These are phyloP conservation scores for Alternaria arbusti DNA, from an alignment of 2,329 filamentous ascomycete genomes.

Conservation along the genomic window DNA sequence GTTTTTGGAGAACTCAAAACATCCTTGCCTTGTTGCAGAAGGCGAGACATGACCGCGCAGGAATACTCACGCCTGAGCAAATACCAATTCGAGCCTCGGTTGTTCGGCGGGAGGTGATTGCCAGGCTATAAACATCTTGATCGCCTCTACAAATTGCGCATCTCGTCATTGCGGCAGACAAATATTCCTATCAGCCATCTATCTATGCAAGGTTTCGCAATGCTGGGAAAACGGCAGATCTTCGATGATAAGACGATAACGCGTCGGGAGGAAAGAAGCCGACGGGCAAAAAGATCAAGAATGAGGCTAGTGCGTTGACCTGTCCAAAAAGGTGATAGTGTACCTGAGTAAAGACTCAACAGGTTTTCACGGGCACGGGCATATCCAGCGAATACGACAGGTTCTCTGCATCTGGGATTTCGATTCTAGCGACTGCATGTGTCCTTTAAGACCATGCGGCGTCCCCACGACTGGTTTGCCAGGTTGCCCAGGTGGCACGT, in stretches of 20 bases:
- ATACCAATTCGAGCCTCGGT: background rate
- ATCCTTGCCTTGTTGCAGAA: conserved; percentile 21
- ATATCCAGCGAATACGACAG: background rate
- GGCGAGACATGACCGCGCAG: conserved; percentile 10
- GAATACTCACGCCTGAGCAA: background rate
- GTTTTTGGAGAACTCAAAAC: conserved; percentile 39
- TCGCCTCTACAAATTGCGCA: background rate
- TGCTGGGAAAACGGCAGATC: background rate
- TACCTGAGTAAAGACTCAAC: background rate
- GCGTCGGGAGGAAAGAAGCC: conserved; percentile 8
- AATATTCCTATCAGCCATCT: background rate
- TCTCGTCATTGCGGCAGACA: background rate
- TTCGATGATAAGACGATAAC: conserved; percentile 1
- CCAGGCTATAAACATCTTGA: background rate
- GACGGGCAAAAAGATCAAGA: background rate
- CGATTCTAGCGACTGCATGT: background rate
- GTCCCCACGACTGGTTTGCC: background rate
- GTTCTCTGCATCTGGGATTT: background rate
- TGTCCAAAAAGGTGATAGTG: background rate
- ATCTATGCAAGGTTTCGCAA: background rate
- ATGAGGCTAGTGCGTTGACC: background rate
- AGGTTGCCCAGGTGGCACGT: background rate
- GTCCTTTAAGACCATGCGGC: background rate
- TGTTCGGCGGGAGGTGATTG: background rate
- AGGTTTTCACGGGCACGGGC: background rate